A percentile compares a stretch with the other conserved stretches of the same genome.
These are phyloP conservation scores for Coniochaeta pulveracea DNA, from an alignment of 2,329 filamentous ascomycete species.

Conservation along the genomic window DNA sequence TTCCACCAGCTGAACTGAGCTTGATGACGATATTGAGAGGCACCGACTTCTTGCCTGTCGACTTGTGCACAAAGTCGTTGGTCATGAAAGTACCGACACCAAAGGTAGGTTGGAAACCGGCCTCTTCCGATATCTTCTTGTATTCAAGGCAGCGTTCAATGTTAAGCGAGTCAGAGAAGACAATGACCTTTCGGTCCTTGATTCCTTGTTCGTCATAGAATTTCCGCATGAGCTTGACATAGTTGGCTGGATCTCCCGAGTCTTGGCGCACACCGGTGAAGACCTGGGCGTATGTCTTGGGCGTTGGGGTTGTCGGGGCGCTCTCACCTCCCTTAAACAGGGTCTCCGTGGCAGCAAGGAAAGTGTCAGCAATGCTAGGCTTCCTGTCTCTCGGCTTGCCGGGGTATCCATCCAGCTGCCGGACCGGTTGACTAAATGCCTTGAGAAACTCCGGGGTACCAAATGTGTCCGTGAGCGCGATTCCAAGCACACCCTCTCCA, in stretches of 20 bases:
- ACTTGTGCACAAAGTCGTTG: slow-evolving; percentile 74
- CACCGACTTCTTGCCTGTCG: slow-evolving; percentile 69
- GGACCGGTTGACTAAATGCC: slow-evolving; percentile 61
- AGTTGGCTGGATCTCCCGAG: slow-evolving; percentile 73
- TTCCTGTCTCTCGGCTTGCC: slow-evolving; percentile 15
- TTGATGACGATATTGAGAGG: slow-evolving; percentile 98
- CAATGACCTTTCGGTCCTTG: slow-evolving; percentile 72
- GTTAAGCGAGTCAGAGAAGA: slow-evolving; percentile 92
- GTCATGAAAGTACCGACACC: slow-evolving; percentile 94
- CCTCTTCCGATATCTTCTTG: slow-evolving; percentile 68
- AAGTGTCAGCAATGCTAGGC: slow-evolving; percentile 16
- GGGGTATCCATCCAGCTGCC: slow-evolving; percentile 29
- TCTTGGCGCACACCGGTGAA: slow-evolving; percentile 84
- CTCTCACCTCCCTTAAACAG: slow-evolving; percentile 22
- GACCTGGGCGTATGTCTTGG: slow-evolving; percentile 64
- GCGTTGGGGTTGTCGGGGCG: slow-evolving; percentile 24
- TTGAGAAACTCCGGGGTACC: slow-evolving; percentile 82
- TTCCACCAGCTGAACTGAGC: slow-evolving; percentile 71
- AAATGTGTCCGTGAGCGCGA: slow-evolving; percentile 93
- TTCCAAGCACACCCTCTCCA: slow-evolving; percentile 69
- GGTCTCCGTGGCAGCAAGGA: slow-evolving; percentile 13
- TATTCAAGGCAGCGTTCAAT: slow-evolving; percentile 87
- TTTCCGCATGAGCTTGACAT: slow-evolving; percentile 62
- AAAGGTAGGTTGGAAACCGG: slow-evolving; percentile 77
- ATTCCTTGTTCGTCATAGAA: slow-evolving; percentile 74